Base-by-base conservation (phyloP, 768 basidiomycete genomes). In the Lentinula boryana region DNA sequence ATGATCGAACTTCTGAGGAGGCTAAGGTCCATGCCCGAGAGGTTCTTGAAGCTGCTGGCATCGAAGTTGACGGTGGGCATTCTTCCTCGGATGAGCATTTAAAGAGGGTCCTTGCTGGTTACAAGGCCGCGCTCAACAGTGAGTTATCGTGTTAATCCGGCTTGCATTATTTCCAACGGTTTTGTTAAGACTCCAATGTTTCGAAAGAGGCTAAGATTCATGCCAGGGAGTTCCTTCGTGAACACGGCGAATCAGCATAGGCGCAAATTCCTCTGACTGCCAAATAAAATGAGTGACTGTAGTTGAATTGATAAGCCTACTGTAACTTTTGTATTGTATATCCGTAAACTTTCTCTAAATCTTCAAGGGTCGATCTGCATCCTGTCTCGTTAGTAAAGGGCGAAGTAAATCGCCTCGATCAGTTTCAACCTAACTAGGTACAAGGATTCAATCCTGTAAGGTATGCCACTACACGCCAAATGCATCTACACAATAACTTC, bases 91-190 rank as follows among this genome's bases (percentile, higher is more conserved):
- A 64, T 38, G 51, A 65, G n/a, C 62, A 64, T 33, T 59, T 31
- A 41, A 52, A 51, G 12, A 36, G 52, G 21, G 62, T 43, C 35
- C 65, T 66, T 27, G 60, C 71, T 18, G 71, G 70, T 1, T 72
- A 73, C 60, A 72, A 71, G 50, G 72, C 74, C 0, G 67, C 71
- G 1, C 52, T 73, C 43, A 67, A 68, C 38, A 72, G 72, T 72
- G 16, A 60, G 56, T 63, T 32, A 10, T 35, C 16, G 21, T 13
- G n/a, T 15, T 18, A 9, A n/a, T 32, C 2, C 46, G 7, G 27
- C 27, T 27, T 27, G 27, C 27, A 27, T 27, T 27, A 3, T 27
- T 27, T 27, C 27, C 27, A 27, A 27, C 27, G 27, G 27, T 13
- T 46, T 18, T 54, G 9, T 27, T n/a, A 62, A 48, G 61, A 62